Evolutionary conservation across 768 basidiomycete genomes (phyloP), one percentile per base, ranked within the genome.

Genomic region (Russula virescens): DNA sequence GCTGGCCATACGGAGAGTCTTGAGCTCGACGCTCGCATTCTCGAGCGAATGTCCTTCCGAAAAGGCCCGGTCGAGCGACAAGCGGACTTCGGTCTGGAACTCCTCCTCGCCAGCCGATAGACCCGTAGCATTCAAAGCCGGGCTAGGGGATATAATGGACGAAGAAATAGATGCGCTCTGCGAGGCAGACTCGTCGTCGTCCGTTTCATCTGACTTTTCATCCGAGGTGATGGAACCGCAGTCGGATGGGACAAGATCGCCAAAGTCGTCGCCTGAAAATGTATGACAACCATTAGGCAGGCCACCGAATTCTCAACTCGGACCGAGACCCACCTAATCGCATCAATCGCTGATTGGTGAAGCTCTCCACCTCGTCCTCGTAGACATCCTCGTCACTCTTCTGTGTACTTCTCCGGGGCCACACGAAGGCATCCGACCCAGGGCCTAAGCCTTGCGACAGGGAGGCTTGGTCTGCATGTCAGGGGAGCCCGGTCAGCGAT

Each of bases 1-100:
- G 69, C 88, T 91, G 40, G 94, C 93, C 92, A 98, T 96, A 53
- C 95, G 89, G 49, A 99, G 82, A 48, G 96, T 97, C 77, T 96
- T 94, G 63, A 98, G 81, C 72, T 98, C 96, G 64, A 98, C 89
- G 0, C 91, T 81, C 1, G 94, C 94, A 73, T 97, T 94, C 68
- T 96, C 93, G 50, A 96, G 87, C 13, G 87, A 88, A 75, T 97
- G 94, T 2, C 83, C 87, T 74, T 99, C 96, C 10, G 86, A 80
- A 73, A 96, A 95, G 26, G 95, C 95, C 63, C 96, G 88, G 59
- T 92, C 90, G 54, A 99, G 82, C 21, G 93, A 94, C 64, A 88
- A 87, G n/a, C 76, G 76, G 56, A 89, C 91, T 70, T 94, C 93
- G 34, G 75, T 77, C 47, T 73, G 79, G 76, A 95, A 96, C 70